Conservation (phyloP, 1,139 yeast genomes). For the Candida sanyaensis region DNA sequence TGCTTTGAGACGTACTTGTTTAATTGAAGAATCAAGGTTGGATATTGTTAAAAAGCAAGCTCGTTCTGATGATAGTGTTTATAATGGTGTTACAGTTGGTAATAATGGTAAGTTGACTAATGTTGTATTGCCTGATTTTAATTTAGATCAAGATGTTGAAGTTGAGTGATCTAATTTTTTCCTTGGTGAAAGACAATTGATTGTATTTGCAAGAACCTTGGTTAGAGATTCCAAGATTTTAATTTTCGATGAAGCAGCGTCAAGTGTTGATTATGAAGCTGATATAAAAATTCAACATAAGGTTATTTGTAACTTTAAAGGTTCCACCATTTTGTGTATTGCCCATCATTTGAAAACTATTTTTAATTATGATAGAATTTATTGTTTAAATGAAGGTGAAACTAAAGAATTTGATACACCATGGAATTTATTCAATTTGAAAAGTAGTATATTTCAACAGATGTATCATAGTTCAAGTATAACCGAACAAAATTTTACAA, state of each 20-base stretch:
- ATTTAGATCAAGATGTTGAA: slow-evolving; percentile 38
- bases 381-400: slow-evolving; percentile 51
- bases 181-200: slow-evolving; percentile 41
- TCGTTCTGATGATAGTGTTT: slow-evolving; percentile 9
- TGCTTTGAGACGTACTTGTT: slow-evolving; percentile 35
- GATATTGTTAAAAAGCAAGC: slow-evolving; percentile 19
- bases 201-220: slow-evolving; percentile 44
- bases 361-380: slow-evolving; percentile 36
- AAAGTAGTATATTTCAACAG: slow-evolving; percentile 38
- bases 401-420: slow-evolving; percentile 63
- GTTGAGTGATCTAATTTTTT: slow-evolving; percentile 41
- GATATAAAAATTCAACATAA: slow-evolving; percentile 40
- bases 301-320: slow-evolving; percentile 31
- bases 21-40: slow-evolving; percentile 25
- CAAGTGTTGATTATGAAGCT: slow-evolving; percentile 46
- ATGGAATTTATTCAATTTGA: slow-evolving; percentile 22
- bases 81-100: neutral
- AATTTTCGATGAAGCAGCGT: slow-evolving; percentile 45
- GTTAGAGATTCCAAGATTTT: slow-evolving; percentile 39
- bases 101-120: slow-evolving; percentile 12
- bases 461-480: slow-evolving; percentile 66
- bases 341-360: slow-evolving; percentile 45
- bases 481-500: slow-evolving; percentile 23
- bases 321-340: slow-evolving; percentile 43
- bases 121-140: slow-evolving; percentile 36